Evolutionary conservation across 257 asterid species (phyloP).

Genomic region (Solanum sparsipilum): DNA sequence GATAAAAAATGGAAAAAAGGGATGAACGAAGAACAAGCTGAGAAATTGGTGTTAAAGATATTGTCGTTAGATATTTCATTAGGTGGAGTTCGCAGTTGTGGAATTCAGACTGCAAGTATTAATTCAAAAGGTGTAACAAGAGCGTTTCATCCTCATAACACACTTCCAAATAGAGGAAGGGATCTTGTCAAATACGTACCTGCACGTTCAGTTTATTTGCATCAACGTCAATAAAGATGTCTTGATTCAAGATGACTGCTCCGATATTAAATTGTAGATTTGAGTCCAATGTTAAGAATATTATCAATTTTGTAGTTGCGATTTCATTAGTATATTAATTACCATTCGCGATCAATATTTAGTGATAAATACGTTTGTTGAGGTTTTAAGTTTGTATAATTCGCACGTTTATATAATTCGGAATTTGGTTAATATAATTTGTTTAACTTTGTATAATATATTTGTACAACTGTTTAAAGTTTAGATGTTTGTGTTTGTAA

Average conservation of each 20-base stretch:
- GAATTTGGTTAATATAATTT: background rate
- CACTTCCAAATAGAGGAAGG: background rate
- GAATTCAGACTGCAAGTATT: background rate
- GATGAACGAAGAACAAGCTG: background rate
- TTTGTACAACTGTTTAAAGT: background rate
- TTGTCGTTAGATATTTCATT: background rate
- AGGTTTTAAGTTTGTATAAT: too few species aligned
- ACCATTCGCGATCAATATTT: accelerated
- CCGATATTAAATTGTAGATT: background rate
- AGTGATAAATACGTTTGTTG: too few species aligned
- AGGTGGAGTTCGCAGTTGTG: background rate
- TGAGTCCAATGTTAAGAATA: background rate
- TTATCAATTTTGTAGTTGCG: background rate
- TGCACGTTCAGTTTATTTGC: background rate
- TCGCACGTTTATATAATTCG: too few species aligned
- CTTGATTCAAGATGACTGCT: background rate
- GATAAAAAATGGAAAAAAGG: background rate
- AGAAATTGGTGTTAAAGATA: background rate
- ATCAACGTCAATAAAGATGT: background rate
- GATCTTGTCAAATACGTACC: background rate
- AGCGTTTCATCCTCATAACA: background rate
- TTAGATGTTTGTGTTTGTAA: background rate
- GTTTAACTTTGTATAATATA: too few species aligned
- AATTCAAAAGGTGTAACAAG: background rate
- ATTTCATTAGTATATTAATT: too few species aligned